Evolutionary conservation across 768 basidiomycete species (phyloP), one percentile per base, ranked within the genome.

Genomic region (Albatrellus ellisii): DNA sequence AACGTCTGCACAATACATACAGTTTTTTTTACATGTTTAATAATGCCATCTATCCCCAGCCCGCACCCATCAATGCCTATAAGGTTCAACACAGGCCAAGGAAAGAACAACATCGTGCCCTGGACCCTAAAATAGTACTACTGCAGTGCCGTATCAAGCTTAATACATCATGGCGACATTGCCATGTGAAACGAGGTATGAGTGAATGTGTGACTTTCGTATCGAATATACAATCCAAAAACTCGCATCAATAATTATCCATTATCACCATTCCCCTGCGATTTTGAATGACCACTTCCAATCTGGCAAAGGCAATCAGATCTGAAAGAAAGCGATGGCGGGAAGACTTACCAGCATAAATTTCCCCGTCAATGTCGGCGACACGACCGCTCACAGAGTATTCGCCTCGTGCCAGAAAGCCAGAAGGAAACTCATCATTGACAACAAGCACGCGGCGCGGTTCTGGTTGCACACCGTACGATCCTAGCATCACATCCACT

Each of bases 261-360:
- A 25, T 35, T 36, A 59, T 67, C 58, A 82, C 92, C 92, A 97
- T 51, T 92, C 89, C 65, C 94, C 94, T 33, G 69, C 77, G 45
- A 97, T 71, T 59, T 89, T 94, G 72, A 97, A 95, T 20, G 56
- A 61, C 92, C 92, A 97, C 46, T 83, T 76, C 66, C 79, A 88
- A 50, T 88, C 86, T 81, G 45, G n/a, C 35, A 21, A 14, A 36
- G 8, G 35, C 11, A 14, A 36, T 22, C 7, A 12, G 15, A 14
- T 21, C 17, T 10, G 18, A 5, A 36, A 36, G 14, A 14, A 6
- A 18, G n/a, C 11, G 7, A 8, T 10, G 20, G 25, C 17, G 35
- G n/a, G 4, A 18, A 26, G 4, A 62, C 77, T 33, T 57, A 86
- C 87, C 79, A 48, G 80, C 77, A 58, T 81, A 91, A 28, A 89